phyloP scores from a whole-genome alignment of 1,284 basidiomycete species.

The Papiliotrema laurentii region DNA sequence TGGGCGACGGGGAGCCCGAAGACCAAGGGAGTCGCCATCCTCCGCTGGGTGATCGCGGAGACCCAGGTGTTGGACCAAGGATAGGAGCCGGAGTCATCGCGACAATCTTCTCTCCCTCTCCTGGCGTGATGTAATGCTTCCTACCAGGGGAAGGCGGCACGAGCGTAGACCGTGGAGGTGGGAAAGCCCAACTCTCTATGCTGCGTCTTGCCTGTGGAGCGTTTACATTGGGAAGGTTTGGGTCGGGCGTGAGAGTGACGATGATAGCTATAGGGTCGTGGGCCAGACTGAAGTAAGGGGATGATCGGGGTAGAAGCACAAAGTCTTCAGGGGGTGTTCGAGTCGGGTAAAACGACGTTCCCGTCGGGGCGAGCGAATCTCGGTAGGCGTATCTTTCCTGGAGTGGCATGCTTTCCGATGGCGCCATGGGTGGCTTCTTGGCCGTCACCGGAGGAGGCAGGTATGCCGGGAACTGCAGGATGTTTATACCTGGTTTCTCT shows the following conservation, averaged over 20 bases:
- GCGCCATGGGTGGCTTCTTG: constrained; percentile 12
- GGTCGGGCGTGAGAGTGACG: constrained; percentile 43
- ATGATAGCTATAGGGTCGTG: constrained; percentile 68
- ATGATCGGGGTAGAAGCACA: constrained; percentile 61
- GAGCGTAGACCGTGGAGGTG: constrained; percentile 45
- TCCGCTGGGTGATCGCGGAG: constrained; percentile 49
- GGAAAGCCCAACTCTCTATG: constrained; percentile 50
- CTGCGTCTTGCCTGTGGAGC: constrained; percentile 37
- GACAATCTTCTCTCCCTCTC: constrained; percentile 29
- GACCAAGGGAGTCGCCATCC: constrained; percentile 54
- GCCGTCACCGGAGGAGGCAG: constrained; percentile 50
- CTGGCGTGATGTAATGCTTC: constrained; percentile 42
- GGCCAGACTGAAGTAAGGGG: constrained; percentile 64
- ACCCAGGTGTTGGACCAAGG: constrained; percentile 20
- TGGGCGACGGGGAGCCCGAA: constrained; percentile 11
- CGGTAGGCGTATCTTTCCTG: constrained; percentile 62
- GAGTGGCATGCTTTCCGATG: constrained; percentile 51
- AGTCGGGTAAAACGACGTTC: constrained; percentile 61
- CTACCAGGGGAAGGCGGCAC: constrained; percentile 41
- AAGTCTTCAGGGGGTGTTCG: constrained; percentile 69
- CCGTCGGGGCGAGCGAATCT: constrained; percentile 57
- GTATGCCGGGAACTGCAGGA: constrained; percentile 68
- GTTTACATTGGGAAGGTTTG: constrained; percentile 28
- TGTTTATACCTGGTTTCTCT: constrained; percentile 63
- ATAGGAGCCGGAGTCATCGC: constrained; percentile 31